Conservation (phyloP, 1,139 yeast species). For the Suhomyces taliae region DNA sequence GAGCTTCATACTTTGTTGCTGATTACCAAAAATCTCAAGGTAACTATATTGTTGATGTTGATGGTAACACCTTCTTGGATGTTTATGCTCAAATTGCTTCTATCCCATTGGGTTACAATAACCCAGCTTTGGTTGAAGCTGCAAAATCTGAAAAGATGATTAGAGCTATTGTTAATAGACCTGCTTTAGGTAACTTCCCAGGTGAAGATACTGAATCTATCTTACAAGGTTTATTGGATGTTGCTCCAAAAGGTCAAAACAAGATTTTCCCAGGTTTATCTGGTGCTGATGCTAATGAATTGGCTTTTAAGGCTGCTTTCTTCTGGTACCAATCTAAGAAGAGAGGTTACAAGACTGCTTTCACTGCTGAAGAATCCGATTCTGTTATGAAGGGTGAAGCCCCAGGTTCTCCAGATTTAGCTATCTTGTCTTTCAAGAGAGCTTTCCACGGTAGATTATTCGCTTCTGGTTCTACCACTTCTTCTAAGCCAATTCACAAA, state of each 20-base stretch:
- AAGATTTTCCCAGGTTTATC: constrained; percentile 74
- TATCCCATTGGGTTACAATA: constrained; percentile 76
- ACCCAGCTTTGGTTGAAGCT: constrained; percentile 62
- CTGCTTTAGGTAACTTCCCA: constrained; percentile 78
- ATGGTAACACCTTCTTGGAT: constrained; percentile 67
- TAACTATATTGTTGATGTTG: constrained; percentile 70
- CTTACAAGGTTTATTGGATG: constrained; percentile 54
- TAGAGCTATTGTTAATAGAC: constrained; percentile 70
- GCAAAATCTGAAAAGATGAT: constrained; percentile 67
- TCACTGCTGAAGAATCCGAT: constrained; percentile 58
- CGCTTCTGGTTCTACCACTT: constrained; percentile 75
- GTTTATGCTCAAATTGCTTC: constrained; percentile 80
- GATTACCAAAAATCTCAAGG: constrained; percentile 70
- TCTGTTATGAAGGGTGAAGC: constrained; percentile 66
- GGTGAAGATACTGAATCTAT: constrained; percentile 60
- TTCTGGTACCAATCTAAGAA: constrained; percentile 67
- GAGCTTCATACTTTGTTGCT: constrained; percentile 66
- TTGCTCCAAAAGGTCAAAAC: constrained; percentile 71
- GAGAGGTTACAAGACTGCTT: constrained; percentile 52
- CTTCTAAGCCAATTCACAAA: constrained; percentile 83
- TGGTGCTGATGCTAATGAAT: constrained; percentile 83
- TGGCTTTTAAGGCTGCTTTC: constrained; percentile 83
- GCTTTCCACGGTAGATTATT: constrained; percentile 85
- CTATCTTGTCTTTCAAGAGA: constrained; percentile 68
- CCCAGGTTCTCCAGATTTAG: constrained; percentile 76